A percentile compares a stretch with the other conserved stretches of the same genome.
These are phyloP conservation scores for Toxicodendron radicans DNA, from an alignment of 345 rosid species.

Conservation along the genomic window DNA sequence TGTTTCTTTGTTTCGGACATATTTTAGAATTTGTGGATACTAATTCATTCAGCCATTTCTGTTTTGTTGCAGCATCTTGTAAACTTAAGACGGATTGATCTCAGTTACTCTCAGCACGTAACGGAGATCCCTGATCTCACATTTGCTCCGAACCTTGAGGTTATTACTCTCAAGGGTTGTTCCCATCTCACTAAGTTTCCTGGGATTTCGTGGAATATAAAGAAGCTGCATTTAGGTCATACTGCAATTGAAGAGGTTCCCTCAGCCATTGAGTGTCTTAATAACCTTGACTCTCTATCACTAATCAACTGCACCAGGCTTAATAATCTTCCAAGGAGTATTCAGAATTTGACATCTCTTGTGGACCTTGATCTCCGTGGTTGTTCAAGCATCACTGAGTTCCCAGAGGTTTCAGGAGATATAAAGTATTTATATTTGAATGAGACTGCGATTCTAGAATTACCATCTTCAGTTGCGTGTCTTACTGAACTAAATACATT, in stretches of 20 bases:
- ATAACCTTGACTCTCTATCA: background rate
- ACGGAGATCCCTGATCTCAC: background rate
- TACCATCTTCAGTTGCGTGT: slow-evolving; percentile 12
- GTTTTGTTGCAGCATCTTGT: background rate
- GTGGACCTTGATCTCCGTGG: background rate
- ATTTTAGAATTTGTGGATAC: background rate
- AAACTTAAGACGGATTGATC: background rate
- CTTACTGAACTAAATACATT: background rate
- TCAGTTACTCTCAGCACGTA: slow-evolving; percentile 6
- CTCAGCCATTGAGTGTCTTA: background rate
- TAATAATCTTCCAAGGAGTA: slow-evolving; percentile 4
- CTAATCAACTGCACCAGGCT: slow-evolving; percentile 2
- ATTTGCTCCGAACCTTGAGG: background rate
- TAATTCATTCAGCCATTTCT: background rate
- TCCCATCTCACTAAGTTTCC: slow-evolving; percentile 5
- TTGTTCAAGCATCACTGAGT: slow-evolving; percentile 14
- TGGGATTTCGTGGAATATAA: background rate
- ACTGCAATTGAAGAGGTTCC: slow-evolving; percentile 11
- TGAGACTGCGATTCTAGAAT: slow-evolving; percentile 15
- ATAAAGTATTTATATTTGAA: background rate
- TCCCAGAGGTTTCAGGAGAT: slow-evolving; percentile 5
- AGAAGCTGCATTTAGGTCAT: background rate
- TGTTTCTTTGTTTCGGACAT: background rate
- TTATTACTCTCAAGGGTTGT: background rate
- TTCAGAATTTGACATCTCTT: too few species aligned